Percentiles rank a stretch among this genome's conserved stretches.
phyloP scores from a whole-genome alignment of 495 filamentous ascomycete genomes.

The Aspergillus leporis region DNA sequence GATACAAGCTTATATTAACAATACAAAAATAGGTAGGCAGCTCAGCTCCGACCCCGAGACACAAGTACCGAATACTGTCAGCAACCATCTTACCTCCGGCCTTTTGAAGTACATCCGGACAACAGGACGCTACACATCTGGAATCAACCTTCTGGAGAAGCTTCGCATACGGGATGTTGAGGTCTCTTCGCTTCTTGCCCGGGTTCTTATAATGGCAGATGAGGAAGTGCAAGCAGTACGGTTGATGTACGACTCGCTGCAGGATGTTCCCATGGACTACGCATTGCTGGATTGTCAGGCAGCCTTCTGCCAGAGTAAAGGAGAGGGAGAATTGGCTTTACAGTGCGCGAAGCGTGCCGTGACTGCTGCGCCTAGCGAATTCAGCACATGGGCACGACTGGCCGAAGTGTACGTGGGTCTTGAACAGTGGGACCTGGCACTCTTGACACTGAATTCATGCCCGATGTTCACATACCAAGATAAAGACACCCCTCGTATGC shows the following conservation, averaged over 20 bases:
- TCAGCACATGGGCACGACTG: slow-evolving; percentile 92
- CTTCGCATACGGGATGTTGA: slow-evolving; percentile 87
- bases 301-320: slow-evolving; percentile 87
- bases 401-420: slow-evolving; percentile 89
- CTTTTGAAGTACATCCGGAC: slow-evolving; percentile 96
- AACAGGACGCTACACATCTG: slow-evolving; percentile 90
- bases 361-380: slow-evolving; percentile 92
- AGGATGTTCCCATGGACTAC: slow-evolving; percentile 94
- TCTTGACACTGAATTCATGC: slow-evolving; percentile 96
- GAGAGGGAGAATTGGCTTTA: slow-evolving; percentile 79
- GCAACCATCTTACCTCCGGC: slow-evolving; percentile 91
- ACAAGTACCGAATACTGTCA: slow-evolving; percentile 94
- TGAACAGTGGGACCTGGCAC: slow-evolving; percentile 90
- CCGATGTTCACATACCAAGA: slow-evolving; percentile 99
- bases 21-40: slow-evolving; percentile 70
- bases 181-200: slow-evolving; percentile 87
- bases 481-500: slow-evolving; percentile 92
- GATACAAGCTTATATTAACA: slow-evolving; percentile 22
- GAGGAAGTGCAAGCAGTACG: slow-evolving; percentile 94
- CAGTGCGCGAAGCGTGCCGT: slow-evolving; percentile 93
- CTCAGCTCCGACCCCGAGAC: slow-evolving; percentile 96
- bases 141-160: slow-evolving; percentile 98
- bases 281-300: slow-evolving; percentile 91
- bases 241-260: slow-evolving; percentile 81
- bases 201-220: slow-evolving; percentile 87